These are phyloP conservation scores for Oryza glaberrima DNA, from an alignment of 176 grass and related monocot species.

Conservation along the genomic window DNA sequence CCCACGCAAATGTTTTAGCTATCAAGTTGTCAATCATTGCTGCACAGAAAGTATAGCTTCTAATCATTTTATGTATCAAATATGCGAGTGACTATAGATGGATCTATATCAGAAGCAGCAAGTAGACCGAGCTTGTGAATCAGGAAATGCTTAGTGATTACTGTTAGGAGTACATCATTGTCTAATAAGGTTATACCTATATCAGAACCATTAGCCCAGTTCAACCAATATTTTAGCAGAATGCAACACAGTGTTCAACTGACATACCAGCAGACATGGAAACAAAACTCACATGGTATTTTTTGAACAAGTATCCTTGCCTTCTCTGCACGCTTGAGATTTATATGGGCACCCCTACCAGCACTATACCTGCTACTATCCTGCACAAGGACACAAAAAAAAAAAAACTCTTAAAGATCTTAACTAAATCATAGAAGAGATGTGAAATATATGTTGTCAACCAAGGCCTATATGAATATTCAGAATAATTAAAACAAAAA, in stretches of 20 bases:
- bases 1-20: slow-evolving; percentile 85
- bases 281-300: slow-evolving; percentile 76
- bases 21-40: slow-evolving; percentile 89
- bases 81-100: neutral
- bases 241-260: slow-evolving; percentile 17
- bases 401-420: slow-evolving; percentile 26
- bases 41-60: slow-evolving; percentile 42
- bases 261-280: slow-evolving; percentile 26
- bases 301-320: slow-evolving; percentile 79
- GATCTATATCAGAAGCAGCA: neutral
- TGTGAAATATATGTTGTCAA: slow-evolving; percentile 15
- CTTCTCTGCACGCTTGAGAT: slow-evolving; percentile 93
- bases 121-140: neutral
- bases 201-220: neutral
- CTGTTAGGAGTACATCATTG: neutral
- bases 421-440: neutral
- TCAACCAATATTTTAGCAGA: neutral
- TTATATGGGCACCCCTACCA: slow-evolving; percentile 86
- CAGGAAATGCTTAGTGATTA: slow-evolving; percentile 3
- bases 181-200: slow-evolving; percentile 17
- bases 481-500: slow-evolving; percentile 23
- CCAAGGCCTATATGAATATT: slow-evolving; percentile 11
- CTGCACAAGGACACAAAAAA: slow-evolving; percentile 38
- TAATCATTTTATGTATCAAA: slow-evolving; percentile 11
- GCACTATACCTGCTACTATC: slow-evolving; percentile 85